Evolutionary conservation across 495 filamentous ascomycete genomes (phyloP), one percentile per base, ranked within the genome.

Genomic region (Podospora pseudoanserina): DNA sequence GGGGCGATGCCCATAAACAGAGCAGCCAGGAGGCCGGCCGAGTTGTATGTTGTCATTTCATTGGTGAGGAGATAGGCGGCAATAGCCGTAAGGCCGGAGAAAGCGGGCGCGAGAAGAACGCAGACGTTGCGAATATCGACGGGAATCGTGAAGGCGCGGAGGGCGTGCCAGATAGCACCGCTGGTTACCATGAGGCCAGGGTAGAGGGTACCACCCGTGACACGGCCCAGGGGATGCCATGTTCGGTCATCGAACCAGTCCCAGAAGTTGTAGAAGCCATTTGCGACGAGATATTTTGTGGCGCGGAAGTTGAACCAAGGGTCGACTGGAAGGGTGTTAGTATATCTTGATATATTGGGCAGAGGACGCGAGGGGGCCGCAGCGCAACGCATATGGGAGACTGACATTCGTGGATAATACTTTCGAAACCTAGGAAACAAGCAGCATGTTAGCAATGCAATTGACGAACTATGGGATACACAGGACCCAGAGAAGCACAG

Each of bases 241-340:
- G 96, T 99, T 84, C 95, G 90, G 85, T 99, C 96, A 82, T 99
- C 96, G 76, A 99, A 99, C 96, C 96, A 99, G 81, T 99, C 94
- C 96, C 96, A 99, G 77, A 99, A 99, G 78, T 90, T 92, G 79
- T 97, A 96, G 81, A 99, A 98, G 67, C 96, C 96, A 86, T 99
- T 85, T 74, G 95, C 86, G 65, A 98, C 90, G 61, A 99, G 86
- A 73, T 99, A 97, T 82, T 97, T 97, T 61, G 96, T 98, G 70
- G 96, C 96, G 74, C 96, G 86, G 81, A 99, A 99, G 81, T 99
- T 99, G 81, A 99, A 99, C 96, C 96, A 99, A n/a, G 96, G 96
- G 80, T 99, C 95, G 81, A 98, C 95, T 98, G 72, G 69, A 64
- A 53, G 68, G 65, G 68, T 77, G 72, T 78, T 70, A 78, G 75